Conservation (phyloP, 2,329 filamentous ascomycete species). For the Penicillium vulpinum region DNA sequence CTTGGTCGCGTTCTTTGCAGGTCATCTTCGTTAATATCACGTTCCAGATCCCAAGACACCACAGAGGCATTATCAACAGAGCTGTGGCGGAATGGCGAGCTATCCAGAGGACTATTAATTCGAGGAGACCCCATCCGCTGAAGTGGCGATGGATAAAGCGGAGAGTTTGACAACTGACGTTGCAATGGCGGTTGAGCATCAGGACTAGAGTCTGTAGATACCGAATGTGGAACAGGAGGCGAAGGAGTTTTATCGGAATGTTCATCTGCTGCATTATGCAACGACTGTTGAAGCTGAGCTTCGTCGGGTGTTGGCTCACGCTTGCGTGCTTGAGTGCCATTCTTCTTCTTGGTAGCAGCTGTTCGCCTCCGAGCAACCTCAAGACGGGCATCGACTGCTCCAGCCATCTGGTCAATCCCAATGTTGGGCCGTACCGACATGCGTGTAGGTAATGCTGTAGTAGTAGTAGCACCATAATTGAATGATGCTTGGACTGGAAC, state of each 20-base stretch:
- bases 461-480: constrained; percentile 42
- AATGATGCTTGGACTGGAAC: constrained; percentile 43
- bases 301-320: constrained; percentile 40
- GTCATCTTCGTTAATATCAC: constrained; percentile 38
- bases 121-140: constrained; percentile 17
- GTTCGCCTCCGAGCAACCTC: constrained; percentile 25
- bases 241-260: constrained; percentile 35
- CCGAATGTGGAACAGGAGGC: constrained; percentile 35
- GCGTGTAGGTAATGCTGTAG: constrained; percentile 37
- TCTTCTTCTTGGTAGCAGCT: constrained; percentile 19
- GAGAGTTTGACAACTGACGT: constrained; percentile 18
- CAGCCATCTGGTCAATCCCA: constrained; percentile 35
- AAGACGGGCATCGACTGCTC: constrained; percentile 34
- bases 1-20: constrained; percentile 36
- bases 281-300: constrained; percentile 30
- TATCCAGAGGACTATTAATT: constrained; percentile 14
- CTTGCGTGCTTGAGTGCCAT: constrained; percentile 15
- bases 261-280: constrained; percentile 28
- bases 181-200: constrained; percentile 24
- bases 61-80: constrained; percentile 37
- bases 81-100: constrained; percentile 22
- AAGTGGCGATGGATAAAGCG: constrained; percentile 34
- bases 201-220: constrained; percentile 36
- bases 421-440: constrained; percentile 33
- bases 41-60: constrained; percentile 37